Evolutionary conservation across 257 asterid genomes (phyloP).

Genomic region (Dorcoceras hygrometricum): DNA sequence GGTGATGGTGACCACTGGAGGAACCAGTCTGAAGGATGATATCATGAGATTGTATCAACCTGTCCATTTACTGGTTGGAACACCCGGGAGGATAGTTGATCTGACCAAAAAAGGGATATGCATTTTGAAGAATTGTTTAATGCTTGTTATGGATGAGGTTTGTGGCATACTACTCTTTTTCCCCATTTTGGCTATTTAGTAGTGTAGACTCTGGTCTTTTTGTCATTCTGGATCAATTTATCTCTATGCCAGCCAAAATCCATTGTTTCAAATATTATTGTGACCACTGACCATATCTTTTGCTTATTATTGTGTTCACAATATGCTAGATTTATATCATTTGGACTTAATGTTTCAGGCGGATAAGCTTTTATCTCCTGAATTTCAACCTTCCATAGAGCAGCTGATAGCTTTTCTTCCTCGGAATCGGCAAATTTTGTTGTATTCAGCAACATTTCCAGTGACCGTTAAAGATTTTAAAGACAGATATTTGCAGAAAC

Average conservation of each 20-base stretch:
- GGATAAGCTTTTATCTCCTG: slow-evolving; percentile 27
- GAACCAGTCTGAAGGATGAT: slow-evolving; percentile 31
- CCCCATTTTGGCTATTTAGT: not conserved
- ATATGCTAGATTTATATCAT: not conserved
- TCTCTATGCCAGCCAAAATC: not conserved
- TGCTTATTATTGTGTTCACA: not conserved
- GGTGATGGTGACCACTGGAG: slow-evolving; percentile 28
- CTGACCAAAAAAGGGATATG: slow-evolving; percentile 25
- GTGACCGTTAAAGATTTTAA: slow-evolving; percentile 27
- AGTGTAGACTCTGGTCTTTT: not conserved
- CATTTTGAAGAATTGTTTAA: slow-evolving; percentile 17
- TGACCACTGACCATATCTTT: not conserved
- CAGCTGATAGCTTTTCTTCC: slow-evolving; percentile 23
- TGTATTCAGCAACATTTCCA: slow-evolving; percentile 28
- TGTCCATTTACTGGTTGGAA: slow-evolving; percentile 27
- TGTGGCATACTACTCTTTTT: not conserved
- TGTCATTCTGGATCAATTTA: not conserved
- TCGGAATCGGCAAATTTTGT: slow-evolving; percentile 23
- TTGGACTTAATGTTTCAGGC: slow-evolving; percentile 20
- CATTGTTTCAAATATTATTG: not conserved
- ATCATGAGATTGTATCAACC: slow-evolving; percentile 29
- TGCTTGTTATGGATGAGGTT: slow-evolving; percentile 31
- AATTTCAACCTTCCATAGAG: slow-evolving; percentile 27
- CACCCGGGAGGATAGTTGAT: slow-evolving; percentile 30
- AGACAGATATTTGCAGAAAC: slow-evolving; percentile 23